phyloP scores from a whole-genome alignment of 208 protist genomes.

The Trypanosoma scelopori region DNA sequence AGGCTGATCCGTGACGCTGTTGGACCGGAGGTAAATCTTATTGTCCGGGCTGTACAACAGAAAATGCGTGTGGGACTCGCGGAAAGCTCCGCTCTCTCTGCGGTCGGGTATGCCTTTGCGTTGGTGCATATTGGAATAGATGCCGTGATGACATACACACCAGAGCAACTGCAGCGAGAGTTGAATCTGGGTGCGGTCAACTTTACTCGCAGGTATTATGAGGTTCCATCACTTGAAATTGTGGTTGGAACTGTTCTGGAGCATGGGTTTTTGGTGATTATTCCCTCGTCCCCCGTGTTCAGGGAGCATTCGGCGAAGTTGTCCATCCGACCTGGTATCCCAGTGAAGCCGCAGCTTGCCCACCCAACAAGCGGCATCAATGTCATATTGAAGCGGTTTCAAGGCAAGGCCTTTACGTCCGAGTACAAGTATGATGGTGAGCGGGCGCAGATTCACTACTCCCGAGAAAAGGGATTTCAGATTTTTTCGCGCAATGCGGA shows the following conservation, averaged over 20 bases:
- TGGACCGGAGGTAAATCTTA: slow-evolving; percentile 93
- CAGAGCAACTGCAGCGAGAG: slow-evolving; percentile 60
- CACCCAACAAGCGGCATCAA: slow-evolving; percentile 96
- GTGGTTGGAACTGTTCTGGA: slow-evolving; percentile 66
- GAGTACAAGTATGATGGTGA: slow-evolving; percentile 99
- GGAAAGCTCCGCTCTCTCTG: slow-evolving; percentile 94
- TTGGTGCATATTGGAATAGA: slow-evolving; percentile 61
- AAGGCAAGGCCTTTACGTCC: slow-evolving; percentile 94
- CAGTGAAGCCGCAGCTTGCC: slow-evolving; percentile 99
- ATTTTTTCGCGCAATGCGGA: slow-evolving; percentile 99
- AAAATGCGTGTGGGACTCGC: slow-evolving; percentile 98
- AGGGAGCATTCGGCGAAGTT: slow-evolving; percentile 43
- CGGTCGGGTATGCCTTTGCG: slow-evolving; percentile 93
- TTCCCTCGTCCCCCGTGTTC: slow-evolving; percentile 49
- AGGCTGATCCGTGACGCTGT: slow-evolving; percentile 88
- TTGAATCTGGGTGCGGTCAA: slow-evolving; percentile 59
- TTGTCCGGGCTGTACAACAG: slow-evolving; percentile 96
- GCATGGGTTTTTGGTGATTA: slow-evolving; percentile 76
- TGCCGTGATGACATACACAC: slow-evolving; percentile 35
- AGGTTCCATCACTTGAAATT: slow-evolving; percentile 85
- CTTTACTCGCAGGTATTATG: slow-evolving; percentile 73
- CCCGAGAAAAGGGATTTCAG: slow-evolving; percentile 62
- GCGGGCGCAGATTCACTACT: slow-evolving; percentile 95
- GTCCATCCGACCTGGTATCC: slow-evolving; percentile 90
- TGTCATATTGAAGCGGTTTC: slow-evolving; percentile 83